phyloP scores from a whole-genome alignment of 2,329 filamentous ascomycete species.

The Botrytis aclada region DNA sequence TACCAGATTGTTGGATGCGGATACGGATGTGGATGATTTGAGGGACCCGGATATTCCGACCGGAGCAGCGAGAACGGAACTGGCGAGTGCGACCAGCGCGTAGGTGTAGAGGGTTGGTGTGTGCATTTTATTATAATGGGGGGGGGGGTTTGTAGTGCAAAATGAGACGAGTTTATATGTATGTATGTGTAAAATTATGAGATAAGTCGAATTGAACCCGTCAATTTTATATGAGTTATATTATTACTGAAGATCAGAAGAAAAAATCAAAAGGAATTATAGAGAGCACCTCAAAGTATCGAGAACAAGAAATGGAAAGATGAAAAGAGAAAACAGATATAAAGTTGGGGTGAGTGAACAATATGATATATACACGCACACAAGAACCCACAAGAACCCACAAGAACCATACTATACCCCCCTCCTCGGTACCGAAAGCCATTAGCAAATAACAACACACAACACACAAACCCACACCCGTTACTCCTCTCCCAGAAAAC shows the following conservation, averaged over 20 bases:
- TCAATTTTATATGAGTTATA: neutral
- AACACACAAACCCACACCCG: neutral
- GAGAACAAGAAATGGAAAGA: neutral
- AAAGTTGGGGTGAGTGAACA: neutral
- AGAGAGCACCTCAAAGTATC: too few species aligned
- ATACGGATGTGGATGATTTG: neutral
- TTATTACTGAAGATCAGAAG: neutral
- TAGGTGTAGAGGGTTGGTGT: neutral
- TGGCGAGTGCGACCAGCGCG: neutral
- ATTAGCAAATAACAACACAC: neutral
- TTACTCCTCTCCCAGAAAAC: too few species aligned
- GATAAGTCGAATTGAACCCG: neutral
- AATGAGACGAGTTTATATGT: neutral
- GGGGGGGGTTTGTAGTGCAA: too few species aligned
- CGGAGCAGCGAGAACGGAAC: neutral
- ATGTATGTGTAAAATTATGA: neutral
- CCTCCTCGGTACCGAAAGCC: neutral
- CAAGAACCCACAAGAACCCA: too few species aligned
- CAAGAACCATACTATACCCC: too few species aligned
- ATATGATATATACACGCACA: neutral
- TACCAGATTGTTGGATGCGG: neutral
- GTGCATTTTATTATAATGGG: too few species aligned
- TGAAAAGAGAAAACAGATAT: neutral
- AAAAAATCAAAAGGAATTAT: fast-evolving
- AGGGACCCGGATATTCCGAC: neutral